Evolutionary conservation across 2,329 filamentous ascomycete genomes (phyloP).

Genomic region (Phyllosticta citribraziliensis): DNA sequence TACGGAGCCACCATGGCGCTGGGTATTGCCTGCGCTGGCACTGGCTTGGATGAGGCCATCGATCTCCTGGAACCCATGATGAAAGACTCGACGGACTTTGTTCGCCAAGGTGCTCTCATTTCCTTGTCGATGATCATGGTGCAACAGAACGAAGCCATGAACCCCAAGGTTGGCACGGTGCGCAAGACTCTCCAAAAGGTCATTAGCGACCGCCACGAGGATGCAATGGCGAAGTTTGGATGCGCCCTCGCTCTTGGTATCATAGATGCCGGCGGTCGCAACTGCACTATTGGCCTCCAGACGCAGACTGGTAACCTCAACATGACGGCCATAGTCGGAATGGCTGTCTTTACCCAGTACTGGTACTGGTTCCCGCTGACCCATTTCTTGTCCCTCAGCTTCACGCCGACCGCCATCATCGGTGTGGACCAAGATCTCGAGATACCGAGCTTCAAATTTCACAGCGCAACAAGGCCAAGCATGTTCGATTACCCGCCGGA

Average conservation of each 20-base stretch:
- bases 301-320: slow-evolving; percentile 98
- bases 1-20: slow-evolving; percentile 98
- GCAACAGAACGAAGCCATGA: slow-evolving; percentile 98
- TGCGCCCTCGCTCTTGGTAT: slow-evolving; percentile 90
- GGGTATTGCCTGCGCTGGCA: slow-evolving; percentile 94
- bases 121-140: slow-evolving; percentile 95
- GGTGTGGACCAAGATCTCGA: slow-evolving; percentile 89
- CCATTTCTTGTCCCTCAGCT: slow-evolving; percentile 91
- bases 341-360: slow-evolving; percentile 97
- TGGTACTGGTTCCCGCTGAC: slow-evolving; percentile 99
- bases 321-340: slow-evolving; percentile 95
- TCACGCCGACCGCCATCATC: slow-evolving; percentile 94
- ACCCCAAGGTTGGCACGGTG: slow-evolving; percentile 85
- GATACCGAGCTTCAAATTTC: slow-evolving; percentile 88
- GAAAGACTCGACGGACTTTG: slow-evolving; percentile 97
- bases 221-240: slow-evolving; percentile 99
- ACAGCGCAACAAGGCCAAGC: slow-evolving; percentile 88
- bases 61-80: slow-evolving; percentile 98
- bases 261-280: slow-evolving; percentile 93
- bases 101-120: slow-evolving; percentile 91
- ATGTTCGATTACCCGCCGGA: slow-evolving; percentile 97
- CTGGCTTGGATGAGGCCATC: slow-evolving; percentile 89
- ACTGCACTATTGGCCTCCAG: slow-evolving; percentile 95
- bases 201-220: slow-evolving; percentile 87
- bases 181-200: slow-evolving; percentile 93